These are phyloP conservation scores for Hypoxylon perforatum DNA, from an alignment of 495 filamentous ascomycete genomes.

Conservation along the genomic window DNA sequence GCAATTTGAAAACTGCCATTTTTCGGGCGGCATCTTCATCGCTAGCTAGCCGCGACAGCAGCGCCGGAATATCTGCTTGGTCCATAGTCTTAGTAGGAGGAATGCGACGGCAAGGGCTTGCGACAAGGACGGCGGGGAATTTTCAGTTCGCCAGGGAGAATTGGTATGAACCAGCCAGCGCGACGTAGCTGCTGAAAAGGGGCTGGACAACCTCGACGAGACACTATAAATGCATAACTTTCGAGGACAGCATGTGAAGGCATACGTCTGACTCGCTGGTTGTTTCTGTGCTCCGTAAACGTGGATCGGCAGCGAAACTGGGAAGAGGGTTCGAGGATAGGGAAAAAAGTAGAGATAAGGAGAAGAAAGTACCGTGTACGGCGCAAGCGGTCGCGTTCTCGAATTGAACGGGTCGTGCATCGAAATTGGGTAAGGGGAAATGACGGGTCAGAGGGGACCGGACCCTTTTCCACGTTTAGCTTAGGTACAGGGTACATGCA, in stretches of 20 bases:
- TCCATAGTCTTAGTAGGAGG: slow-evolving; percentile 50
- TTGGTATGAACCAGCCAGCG: slow-evolving; percentile 25
- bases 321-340: background rate
- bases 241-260: slow-evolving; percentile 6
- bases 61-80: slow-evolving; percentile 65
- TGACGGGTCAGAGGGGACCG: background rate
- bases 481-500: background rate
- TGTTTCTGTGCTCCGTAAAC: background rate
- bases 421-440: slow-evolving; percentile 7
- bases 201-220: slow-evolving; percentile 22
- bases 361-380: slow-evolving; percentile 16
- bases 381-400: slow-evolving; percentile 11
- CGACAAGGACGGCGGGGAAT: slow-evolving; percentile 20
- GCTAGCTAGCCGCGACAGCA: slow-evolving; percentile 65
- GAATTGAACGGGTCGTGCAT: slow-evolving; percentile 21
- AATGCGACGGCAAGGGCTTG: slow-evolving; percentile 25
- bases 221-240: slow-evolving; percentile 41
- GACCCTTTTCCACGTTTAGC: slow-evolving; percentile 26
- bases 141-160: slow-evolving; percentile 12
- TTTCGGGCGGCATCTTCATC: slow-evolving; percentile 90
- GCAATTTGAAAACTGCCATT: slow-evolving; percentile 98
- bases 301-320: background rate
- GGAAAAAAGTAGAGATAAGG: slow-evolving; percentile 16
- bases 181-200: slow-evolving; percentile 29
- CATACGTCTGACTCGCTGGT: slow-evolving; percentile 4